A percentile compares a stretch with the other conserved stretches of the same genome.
Evolutionary conservation across 257 asterid species (phyloP).

Genomic region (Anisodus acutangulus): DNA sequence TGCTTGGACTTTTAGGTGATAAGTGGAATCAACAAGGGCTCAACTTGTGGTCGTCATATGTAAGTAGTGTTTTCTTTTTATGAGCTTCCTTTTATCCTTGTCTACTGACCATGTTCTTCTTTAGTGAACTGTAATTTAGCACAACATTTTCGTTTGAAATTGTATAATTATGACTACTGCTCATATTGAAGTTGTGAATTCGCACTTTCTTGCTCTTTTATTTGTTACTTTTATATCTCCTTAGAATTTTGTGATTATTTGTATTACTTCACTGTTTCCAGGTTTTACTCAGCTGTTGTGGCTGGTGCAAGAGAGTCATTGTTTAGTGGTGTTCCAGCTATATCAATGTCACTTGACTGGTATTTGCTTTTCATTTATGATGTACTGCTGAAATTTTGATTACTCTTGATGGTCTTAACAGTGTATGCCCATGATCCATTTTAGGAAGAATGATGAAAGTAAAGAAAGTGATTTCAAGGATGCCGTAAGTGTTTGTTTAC

Average conservation of each 20-base stretch:
- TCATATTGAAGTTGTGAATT: conserved; percentile 20
- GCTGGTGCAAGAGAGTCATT: conserved; percentile 98
- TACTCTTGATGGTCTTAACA: conserved; percentile 23
- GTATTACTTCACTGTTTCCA: conserved; percentile 38
- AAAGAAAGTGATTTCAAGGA: conserved; percentile 86
- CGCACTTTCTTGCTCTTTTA: neutral
- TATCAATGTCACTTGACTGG: conserved; percentile 94
- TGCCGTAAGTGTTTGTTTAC: conserved; percentile 82
- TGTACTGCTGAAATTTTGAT: conserved; percentile 13
- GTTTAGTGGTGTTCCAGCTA: conserved; percentile 83
- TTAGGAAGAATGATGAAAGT: conserved; percentile 84
- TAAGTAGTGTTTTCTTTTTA: conserved; percentile 39
- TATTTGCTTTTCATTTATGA: conserved; percentile 36
- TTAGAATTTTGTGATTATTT: neutral
- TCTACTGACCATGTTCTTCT: neutral
- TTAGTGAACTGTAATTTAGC: conserved; percentile 4
- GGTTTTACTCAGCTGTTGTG: conserved; percentile 87
- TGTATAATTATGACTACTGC: neutral
- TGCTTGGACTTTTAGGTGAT: conserved; percentile 57
- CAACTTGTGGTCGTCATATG: conserved; percentile 91
- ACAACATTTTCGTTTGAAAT: neutral
- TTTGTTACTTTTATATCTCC: neutral
- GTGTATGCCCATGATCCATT: conserved; percentile 34
- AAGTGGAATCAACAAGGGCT: conserved; percentile 91
- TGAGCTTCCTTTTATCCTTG: neutral